These are phyloP conservation scores for Penicillium steckii DNA, from an alignment of 495 filamentous ascomycete genomes.

Conservation along the genomic window DNA sequence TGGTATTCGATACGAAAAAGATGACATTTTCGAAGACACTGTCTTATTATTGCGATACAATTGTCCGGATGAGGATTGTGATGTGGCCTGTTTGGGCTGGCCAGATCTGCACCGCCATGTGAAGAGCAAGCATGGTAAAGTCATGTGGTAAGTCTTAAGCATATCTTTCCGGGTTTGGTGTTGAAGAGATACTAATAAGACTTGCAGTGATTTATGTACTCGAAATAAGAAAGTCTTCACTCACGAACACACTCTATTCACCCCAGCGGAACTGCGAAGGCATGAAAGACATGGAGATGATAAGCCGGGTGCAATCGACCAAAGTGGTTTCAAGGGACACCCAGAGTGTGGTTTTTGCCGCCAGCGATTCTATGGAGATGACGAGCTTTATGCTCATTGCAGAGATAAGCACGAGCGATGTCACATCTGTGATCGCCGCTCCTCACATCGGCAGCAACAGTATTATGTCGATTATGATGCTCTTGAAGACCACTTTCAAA, in stretches of 20 bases:
- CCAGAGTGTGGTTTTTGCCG: conserved; percentile 93
- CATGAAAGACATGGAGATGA: conserved; percentile 93
- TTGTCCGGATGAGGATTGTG: conserved; percentile 81
- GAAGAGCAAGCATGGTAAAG: conserved; percentile 71
- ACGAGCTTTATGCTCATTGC: conserved; percentile 93
- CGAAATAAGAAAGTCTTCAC: conserved; percentile 97
- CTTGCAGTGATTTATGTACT: conserved; percentile 77
- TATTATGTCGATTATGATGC: conserved; percentile 88
- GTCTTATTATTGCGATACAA: conserved; percentile 89
- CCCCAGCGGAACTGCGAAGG: conserved; percentile 70
- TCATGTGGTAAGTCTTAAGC: conserved; percentile 69
- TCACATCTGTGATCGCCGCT: conserved; percentile 83
- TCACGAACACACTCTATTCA: conserved; percentile 95
- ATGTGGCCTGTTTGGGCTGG: conserved; percentile 90
- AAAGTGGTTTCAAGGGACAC: conserved; percentile 95
- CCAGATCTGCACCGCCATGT: conserved; percentile 93
- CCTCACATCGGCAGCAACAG: conserved; percentile 67
- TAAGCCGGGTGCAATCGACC: conserved; percentile 82
- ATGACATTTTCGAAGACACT: conserved; percentile 85
- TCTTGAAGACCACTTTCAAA: conserved; percentile 79
- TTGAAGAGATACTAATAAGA: background rate
- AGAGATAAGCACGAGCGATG: conserved; percentile 90
- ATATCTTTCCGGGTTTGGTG: background rate
- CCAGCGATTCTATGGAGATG: conserved; percentile 89
- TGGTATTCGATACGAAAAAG: conserved; percentile 84